A percentile compares a stretch with the other conserved stretches of the same genome.
Evolutionary conservation across 31 red algal genomes (phyloP).

Genomic region (Bonnemaisonia californica): DNA sequence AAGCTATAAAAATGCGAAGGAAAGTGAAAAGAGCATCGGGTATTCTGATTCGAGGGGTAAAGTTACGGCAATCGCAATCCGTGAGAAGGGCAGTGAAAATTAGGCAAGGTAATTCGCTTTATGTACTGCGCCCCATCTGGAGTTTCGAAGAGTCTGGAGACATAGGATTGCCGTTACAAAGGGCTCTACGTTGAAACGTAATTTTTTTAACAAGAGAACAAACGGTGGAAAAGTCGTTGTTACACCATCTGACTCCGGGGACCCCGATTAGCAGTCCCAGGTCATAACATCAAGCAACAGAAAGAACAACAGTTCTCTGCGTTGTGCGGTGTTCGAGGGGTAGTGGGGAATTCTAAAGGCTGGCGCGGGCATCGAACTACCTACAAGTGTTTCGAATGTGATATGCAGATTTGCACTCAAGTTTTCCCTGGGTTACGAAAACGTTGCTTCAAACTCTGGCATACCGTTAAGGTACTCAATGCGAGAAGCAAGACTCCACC

Average conservation of each 20-base stretch:
- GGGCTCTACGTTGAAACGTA: background rate
- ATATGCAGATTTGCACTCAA: no score
- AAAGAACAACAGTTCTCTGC: no score
- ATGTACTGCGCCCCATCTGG: background rate
- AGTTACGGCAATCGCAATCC: background rate
- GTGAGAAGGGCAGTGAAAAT: background rate
- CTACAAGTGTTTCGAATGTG: no score
- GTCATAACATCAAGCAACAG: no score
- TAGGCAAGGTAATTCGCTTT: background rate
- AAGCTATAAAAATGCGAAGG: background rate
- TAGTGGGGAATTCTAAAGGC: no score
- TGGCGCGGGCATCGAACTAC: no score
- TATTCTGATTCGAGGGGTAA: background rate
- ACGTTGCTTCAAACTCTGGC: no score
- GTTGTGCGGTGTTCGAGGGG: no score
- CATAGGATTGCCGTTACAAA: conserved; percentile 15
- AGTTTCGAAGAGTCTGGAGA: background rate
- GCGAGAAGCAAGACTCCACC: no score
- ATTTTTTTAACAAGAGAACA: background rate
- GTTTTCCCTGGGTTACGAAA: no score
- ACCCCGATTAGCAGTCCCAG: no score
- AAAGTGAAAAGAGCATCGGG: background rate
- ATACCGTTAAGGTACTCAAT: no score
- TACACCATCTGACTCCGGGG: background rate
- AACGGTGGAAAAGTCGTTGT: background rate